Conservation (phyloP, 306 rosid genomes). For the Rosa rugosa region DNA sequence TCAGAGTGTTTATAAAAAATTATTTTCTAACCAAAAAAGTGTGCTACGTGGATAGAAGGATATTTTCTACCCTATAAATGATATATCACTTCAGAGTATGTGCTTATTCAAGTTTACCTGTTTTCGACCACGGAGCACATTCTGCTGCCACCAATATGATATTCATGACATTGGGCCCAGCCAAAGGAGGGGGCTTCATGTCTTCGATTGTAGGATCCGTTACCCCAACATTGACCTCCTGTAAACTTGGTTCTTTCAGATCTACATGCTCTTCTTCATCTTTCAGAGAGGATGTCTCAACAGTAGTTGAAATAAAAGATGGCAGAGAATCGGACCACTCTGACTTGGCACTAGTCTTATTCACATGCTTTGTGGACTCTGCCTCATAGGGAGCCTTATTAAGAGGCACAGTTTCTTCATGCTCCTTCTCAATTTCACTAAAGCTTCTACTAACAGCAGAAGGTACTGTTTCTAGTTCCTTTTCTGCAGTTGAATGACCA, state of each 20-base stretch:
- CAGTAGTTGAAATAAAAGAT: constrained; percentile 27
- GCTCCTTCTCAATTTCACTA: constrained; percentile 33
- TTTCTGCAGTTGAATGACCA: constrained; percentile 35
- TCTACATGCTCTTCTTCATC: constrained; percentile 34
- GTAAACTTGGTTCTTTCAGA: constrained; percentile 26
- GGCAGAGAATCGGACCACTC: constrained; percentile 35
- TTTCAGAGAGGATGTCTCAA: constrained; percentile 19
- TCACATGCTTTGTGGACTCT: constrained; percentile 27
- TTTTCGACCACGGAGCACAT: constrained; percentile 92
- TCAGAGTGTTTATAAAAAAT: background rate
- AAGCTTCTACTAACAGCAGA: constrained; percentile 26
- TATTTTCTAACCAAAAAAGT: background rate
- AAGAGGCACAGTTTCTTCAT: constrained; percentile 26
- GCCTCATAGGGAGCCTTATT: constrained; percentile 26
- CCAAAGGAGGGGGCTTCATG: constrained; percentile 68
- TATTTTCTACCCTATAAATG: background rate
- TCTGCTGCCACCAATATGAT: constrained; percentile 80
- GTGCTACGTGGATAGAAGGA: constrained; percentile 17
- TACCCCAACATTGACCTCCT: constrained; percentile 29
- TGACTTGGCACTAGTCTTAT: constrained; percentile 30
- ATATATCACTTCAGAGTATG: constrained; percentile 14
- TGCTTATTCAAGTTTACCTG: constrained; percentile 52
- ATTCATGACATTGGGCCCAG: constrained; percentile 88
- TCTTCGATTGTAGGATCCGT: constrained; percentile 28
- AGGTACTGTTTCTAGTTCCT: constrained; percentile 36